Evolutionary conservation across 176 grass and related monocot genomes (phyloP).

Genomic region (Oryza nivara): DNA sequence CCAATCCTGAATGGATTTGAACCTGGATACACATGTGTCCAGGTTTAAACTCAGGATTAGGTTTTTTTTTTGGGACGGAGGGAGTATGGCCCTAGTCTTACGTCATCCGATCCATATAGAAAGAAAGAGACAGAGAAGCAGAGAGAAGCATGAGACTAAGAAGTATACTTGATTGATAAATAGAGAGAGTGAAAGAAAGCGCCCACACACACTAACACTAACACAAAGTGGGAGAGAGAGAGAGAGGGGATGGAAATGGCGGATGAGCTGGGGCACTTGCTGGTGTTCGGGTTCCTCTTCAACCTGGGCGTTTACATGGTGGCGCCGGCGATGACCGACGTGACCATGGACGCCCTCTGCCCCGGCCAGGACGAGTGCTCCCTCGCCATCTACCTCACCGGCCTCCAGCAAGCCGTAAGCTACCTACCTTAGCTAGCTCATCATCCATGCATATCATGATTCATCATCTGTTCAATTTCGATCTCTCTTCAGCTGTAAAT

Average conservation of each 20-base stretch:
- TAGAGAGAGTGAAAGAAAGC: not conserved
- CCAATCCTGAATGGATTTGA: no score
- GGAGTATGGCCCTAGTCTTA: not conserved
- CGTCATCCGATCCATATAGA: no score
- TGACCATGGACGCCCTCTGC: conserved; percentile 73
- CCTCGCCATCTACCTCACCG: conserved; percentile 71
- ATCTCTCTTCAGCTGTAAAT: not conserved
- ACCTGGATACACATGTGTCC: no score
- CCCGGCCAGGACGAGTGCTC: conserved; percentile 66
- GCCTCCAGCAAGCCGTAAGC: conserved; percentile 63
- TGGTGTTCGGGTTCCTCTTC: conserved; percentile 76
- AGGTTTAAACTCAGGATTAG: no score
- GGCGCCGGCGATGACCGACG: conserved; percentile 59
- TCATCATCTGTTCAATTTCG: not conserved
- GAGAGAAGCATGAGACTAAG: not conserved
- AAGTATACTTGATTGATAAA: not conserved
- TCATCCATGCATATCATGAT: no score
- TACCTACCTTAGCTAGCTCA: no score
- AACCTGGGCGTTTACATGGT: conserved; percentile 54
- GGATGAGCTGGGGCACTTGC: conserved; percentile 51
- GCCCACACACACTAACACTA: not conserved
- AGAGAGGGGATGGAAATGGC: conserved; percentile 21
- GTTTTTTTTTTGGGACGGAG: no score
- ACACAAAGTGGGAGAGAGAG: not conserved
- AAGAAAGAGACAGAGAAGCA: no score